Conservation (phyloP, 2,329 filamentous ascomycete species). For the Xylariaceae sp. region DNA sequence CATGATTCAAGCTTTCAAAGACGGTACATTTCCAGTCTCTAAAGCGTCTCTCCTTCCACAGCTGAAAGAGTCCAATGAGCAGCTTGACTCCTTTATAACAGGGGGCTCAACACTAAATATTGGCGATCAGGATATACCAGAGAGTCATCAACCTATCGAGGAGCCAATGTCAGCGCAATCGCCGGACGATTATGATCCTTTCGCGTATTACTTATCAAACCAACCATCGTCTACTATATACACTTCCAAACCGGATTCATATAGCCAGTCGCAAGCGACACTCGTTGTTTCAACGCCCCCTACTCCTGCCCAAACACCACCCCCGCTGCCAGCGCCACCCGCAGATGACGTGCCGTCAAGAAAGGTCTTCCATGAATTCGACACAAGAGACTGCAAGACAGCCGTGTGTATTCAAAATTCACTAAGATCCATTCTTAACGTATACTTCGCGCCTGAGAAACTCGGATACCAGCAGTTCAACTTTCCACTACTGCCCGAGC, state of each 20-base stretch:
- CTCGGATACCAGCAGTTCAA: constrained; percentile 45
- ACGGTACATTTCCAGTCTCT: constrained; percentile 34
- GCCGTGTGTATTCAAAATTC: constrained; percentile 53
- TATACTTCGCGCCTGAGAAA: constrained; percentile 45
- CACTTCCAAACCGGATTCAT: constrained; percentile 6
- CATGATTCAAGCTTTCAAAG: constrained; percentile 43
- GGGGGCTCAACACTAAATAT: constrained; percentile 5
- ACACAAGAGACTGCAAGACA: constrained; percentile 38
- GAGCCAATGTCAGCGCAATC: constrained; percentile 20
- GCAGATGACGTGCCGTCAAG: constrained; percentile 19
- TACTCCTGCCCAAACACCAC: constrained; percentile 41
- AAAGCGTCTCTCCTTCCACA: constrained; percentile 17
- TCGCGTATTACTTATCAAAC: constrained; percentile 31
- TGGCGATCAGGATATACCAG: constrained; percentile 6
- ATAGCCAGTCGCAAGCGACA: constrained; percentile 11
- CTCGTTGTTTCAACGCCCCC: constrained; percentile 33
- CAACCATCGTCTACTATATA: constrained; percentile 7
- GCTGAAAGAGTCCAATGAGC: constrained; percentile 8
- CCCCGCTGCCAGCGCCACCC: constrained; percentile 15
- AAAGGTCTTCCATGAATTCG: constrained; percentile 43
- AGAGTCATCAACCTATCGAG: constrained; percentile 7
- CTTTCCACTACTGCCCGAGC: constrained; percentile 44
- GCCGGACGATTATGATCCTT: constrained; percentile 45
- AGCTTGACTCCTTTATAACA: constrained; percentile 4
- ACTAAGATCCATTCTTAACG: constrained; percentile 47